Evolutionary conservation across 192 early-diverging fungal genomes (phyloP), one percentile per base, ranked within the genome.

Genomic region (Coemansia sp.): DNA sequence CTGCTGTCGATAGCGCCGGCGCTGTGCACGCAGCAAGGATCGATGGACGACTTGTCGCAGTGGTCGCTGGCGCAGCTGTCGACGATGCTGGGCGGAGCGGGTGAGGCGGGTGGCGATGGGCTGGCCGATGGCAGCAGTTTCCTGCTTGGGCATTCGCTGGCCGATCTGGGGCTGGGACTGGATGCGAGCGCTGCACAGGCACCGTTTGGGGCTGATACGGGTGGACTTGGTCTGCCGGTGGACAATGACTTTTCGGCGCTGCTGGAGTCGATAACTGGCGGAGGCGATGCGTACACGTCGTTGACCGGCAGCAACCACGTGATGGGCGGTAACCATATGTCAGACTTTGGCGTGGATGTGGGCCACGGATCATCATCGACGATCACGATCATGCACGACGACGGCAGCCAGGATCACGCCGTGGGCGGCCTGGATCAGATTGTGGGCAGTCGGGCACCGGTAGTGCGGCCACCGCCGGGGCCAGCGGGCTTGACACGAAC

Each of bases 201-300:
- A 12, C 17, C 43, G 63, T 22, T 15, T 32, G 32, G 57, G 11
- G 37, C 62, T 9, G 63, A 58, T 2, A 15, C 63, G n/a, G 55
- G 65, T 27, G 69, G 71, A 29, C 65, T 69, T 12, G 63, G 66
- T 24, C 58, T 78, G 19, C 70, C 75, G 0, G 60, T 63, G 17
- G 69, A 72, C 70, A 72, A 66, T 37, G 66, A 78, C 25, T 78
- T 78, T 60, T 78, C 75, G 21, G 75, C 70, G n/a, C 63, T 78
- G 66, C 70, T 78, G 35, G 75, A 78, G 56, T 78, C 75, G n/a
- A 66, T 78, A 59, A 66, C 75, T 10, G 58, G 66, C 39, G 70
- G 39, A 12, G 27, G 32, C 32, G 66, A 74, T 57, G 60, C 66
- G 19, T 74, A 74, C 51, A 64, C 72, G 24, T 67, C 72, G 38